Evolutionary conservation across 208 protist species (phyloP).

Genomic region (Zelonia costaricensis): DNA sequence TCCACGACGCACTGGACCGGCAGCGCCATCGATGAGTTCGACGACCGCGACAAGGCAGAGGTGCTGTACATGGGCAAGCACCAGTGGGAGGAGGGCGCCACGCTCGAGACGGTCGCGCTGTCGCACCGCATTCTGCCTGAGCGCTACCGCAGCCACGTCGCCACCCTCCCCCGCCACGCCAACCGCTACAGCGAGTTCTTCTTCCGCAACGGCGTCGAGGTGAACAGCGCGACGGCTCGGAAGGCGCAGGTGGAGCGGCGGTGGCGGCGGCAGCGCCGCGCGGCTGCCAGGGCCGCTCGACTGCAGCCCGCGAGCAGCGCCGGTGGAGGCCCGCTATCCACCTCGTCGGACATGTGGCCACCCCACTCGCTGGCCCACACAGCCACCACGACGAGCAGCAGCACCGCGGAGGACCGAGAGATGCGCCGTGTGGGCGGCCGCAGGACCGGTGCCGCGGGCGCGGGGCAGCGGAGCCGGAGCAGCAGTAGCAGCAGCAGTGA

Average conservation of each 20-base stretch:
- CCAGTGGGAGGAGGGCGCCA: slow-evolving; percentile 82
- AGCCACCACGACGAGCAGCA: no score
- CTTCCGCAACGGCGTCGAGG: slow-evolving; percentile 73
- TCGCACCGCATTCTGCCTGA: slow-evolving; percentile 79
- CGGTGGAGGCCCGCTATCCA: no score
- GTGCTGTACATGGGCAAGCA: slow-evolving; percentile 74
- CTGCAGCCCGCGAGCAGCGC: no score
- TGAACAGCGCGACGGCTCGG: slow-evolving; percentile 36
- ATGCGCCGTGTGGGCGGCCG: no score
- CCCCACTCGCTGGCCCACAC: no score
- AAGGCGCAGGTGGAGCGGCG: slow-evolving; percentile 13
- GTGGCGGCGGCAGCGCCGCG: slow-evolving; percentile 12
- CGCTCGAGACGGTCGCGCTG: slow-evolving; percentile 76
- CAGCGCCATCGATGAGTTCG: slow-evolving; percentile 60
- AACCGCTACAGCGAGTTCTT: slow-evolving; percentile 74
- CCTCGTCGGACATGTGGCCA: no score
- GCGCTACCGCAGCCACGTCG: slow-evolving; percentile 58
- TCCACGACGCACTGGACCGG: slow-evolving; percentile 80
- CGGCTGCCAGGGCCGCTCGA: slow-evolving; percentile 1
- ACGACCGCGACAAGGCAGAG: slow-evolving; percentile 60
- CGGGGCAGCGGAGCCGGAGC: not conserved
- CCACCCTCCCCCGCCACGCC: slow-evolving; percentile 29
- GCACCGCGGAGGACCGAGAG: no score
- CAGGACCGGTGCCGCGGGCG: no score
- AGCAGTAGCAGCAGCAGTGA: not conserved